phyloP scores from a whole-genome alignment of 2,329 filamentous ascomycete species.

The Botrytis tulipae region DNA sequence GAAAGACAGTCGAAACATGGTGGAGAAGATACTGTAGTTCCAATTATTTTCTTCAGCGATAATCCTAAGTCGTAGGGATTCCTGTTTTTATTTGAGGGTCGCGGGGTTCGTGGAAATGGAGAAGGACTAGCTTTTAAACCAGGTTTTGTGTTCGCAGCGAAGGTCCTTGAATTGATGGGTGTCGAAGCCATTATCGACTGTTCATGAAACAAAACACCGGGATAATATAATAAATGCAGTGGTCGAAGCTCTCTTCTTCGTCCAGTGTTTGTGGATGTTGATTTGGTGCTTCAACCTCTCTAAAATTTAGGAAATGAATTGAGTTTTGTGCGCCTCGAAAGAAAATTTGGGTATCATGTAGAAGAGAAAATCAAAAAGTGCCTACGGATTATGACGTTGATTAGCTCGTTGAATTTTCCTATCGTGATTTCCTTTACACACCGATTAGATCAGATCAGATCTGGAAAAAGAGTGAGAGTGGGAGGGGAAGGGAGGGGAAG shows the following conservation, averaged over 20 bases:
- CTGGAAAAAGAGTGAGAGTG: background rate
- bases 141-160: conserved; percentile 36
- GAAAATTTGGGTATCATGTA: conserved; percentile 2
- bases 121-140: conserved; percentile 69
- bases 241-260: conserved; percentile 12
- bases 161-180: conserved; percentile 36
- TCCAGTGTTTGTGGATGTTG: background rate
- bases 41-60: conserved; percentile 79
- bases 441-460: background rate
- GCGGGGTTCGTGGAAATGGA: conserved; percentile 61
- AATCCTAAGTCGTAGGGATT: conserved; percentile 56
- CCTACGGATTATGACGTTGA: background rate
- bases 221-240: background rate
- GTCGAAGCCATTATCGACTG: conserved; percentile 40
- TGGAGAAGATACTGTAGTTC: conserved; percentile 80
- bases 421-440: background rate
- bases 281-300: background rate
- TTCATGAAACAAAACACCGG: background rate
- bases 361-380: conserved; percentile 12
- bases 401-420: conserved; percentile 7
- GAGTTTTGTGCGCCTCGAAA: background rate
- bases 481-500: background rate
- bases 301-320: background rate
- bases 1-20: conserved; percentile 83
- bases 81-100: conserved; percentile 57